phyloP scores from a whole-genome alignment of 108 stramenopile genomes.

The Craspedostauros australis region DNA sequence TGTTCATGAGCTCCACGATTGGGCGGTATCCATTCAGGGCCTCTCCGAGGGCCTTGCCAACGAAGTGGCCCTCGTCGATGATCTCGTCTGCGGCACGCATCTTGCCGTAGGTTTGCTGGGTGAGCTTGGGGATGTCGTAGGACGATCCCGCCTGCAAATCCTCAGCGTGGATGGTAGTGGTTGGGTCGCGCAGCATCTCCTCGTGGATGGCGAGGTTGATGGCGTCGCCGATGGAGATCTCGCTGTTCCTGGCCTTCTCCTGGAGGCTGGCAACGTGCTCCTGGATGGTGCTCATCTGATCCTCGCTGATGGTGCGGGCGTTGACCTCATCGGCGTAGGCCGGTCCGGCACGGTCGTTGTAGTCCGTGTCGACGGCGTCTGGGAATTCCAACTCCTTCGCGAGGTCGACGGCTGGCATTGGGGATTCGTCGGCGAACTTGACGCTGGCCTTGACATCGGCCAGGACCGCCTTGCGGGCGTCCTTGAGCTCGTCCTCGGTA shows the following conservation, averaged over 20 bases:
- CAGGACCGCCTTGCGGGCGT: conserved; percentile 67
- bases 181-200: conserved; percentile 99
- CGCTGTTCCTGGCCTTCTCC: conserved; percentile 82
- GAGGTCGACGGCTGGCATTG: conserved; percentile 89
- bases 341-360: conserved; percentile 83
- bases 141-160: conserved; percentile 97
- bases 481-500: conserved; percentile 88
- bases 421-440: conserved; percentile 87
- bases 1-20: conserved; percentile 99
- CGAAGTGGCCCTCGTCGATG: conserved; percentile 99
- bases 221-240: conserved; percentile 96
- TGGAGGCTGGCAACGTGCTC: conserved; percentile 68
- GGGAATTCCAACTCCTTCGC: conserved; percentile 98
- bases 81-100: conserved; percentile 96
- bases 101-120: conserved; percentile 95
- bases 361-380: conserved; percentile 92
- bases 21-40: conserved; percentile 98
- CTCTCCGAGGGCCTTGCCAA: conserved; percentile 98
- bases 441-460: conserved; percentile 88
- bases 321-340: conserved; percentile 81
- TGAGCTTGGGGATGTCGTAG: conserved; percentile 97
- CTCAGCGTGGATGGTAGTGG: conserved; percentile 96
- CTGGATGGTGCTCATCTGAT: conserved; percentile 65
- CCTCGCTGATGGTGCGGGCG: conserved; percentile 68
- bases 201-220: conserved; percentile 98